Evolutionary conservation across 345 rosid genomes (phyloP).

Genomic region (Boechera divaricarpa): DNA sequence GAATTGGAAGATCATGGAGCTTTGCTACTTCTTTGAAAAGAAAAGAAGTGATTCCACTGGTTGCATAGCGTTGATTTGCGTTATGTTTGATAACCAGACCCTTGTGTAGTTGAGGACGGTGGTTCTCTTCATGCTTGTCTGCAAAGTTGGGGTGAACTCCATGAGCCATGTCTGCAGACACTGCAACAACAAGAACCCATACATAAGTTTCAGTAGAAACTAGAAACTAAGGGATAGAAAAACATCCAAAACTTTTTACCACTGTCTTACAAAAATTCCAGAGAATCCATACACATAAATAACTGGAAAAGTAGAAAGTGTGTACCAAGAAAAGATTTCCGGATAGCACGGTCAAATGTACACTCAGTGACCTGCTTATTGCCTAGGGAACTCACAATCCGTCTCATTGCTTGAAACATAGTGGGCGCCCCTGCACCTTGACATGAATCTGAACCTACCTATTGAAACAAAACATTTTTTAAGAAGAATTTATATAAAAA

Average conservation of each 20-base stretch:
- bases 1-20: constrained; percentile 79
- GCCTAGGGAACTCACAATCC: constrained; percentile 71
- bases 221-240: neutral
- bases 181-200: constrained; percentile 47
- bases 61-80: constrained; percentile 95
- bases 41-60: constrained; percentile 88
- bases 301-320: neutral
- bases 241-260: neutral
- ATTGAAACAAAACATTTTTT: constrained; percentile 34
- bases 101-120: constrained; percentile 86
- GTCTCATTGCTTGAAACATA: constrained; percentile 93
- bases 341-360: constrained; percentile 76
- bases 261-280: neutral
- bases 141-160: constrained; percentile 89
- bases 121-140: constrained; percentile 92
- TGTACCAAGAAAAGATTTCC: constrained; percentile 86
- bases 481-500: neutral
- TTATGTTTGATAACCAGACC: constrained; percentile 96
- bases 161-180: constrained; percentile 98
- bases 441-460: constrained; percentile 91
- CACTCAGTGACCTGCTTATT: constrained; percentile 59
- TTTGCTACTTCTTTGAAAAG: constrained; percentile 91
- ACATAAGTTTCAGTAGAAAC: constrained; percentile 23
- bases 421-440: constrained; percentile 98
- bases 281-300: neutral